phyloP scores from a whole-genome alignment of 2,329 filamentous ascomycete species.

The Colletotrichum brevisporum region DNA sequence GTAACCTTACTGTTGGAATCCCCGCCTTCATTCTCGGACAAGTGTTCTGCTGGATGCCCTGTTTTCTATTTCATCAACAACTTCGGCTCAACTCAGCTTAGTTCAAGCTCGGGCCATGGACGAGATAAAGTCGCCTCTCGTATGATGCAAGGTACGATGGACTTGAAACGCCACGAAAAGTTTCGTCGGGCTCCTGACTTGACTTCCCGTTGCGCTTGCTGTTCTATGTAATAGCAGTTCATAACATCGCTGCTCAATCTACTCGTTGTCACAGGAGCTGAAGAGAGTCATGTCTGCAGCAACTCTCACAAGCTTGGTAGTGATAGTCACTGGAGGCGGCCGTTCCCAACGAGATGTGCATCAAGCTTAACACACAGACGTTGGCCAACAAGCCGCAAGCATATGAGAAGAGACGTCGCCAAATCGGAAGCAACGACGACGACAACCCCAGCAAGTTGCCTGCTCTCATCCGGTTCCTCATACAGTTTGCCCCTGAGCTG shows the following conservation, averaged over 20 bases:
- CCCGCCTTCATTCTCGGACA: too few relatives aligned
- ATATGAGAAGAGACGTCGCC: not conserved
- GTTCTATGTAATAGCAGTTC: too few relatives aligned
- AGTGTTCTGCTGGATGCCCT: too few relatives aligned
- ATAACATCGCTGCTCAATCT: too few relatives aligned
- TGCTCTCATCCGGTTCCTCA: constrained; percentile 31
- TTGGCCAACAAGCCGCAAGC: not conserved
- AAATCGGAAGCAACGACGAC: not conserved
- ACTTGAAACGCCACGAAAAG: constrained; percentile 11
- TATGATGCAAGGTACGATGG: not conserved
- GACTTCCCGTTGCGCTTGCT: not conserved
- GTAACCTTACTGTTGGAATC: too few relatives aligned
- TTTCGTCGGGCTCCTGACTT: not conserved
- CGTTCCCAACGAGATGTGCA: constrained; percentile 1
- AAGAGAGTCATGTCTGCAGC: not conserved
- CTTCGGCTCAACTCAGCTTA: not conserved
- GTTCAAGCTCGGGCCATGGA: not conserved
- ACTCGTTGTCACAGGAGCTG: not conserved
- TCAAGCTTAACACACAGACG: constrained; percentile 1
- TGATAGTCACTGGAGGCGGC: not conserved
- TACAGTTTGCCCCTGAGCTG: constrained; percentile 26
- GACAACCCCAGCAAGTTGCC: not conserved
- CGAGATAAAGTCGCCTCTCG: not conserved
- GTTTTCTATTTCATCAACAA: too few relatives aligned
- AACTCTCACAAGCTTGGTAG: not conserved